phyloP scores from a whole-genome alignment of 108 stramenopile genomes.

The Nitzschia putrida region DNA sequence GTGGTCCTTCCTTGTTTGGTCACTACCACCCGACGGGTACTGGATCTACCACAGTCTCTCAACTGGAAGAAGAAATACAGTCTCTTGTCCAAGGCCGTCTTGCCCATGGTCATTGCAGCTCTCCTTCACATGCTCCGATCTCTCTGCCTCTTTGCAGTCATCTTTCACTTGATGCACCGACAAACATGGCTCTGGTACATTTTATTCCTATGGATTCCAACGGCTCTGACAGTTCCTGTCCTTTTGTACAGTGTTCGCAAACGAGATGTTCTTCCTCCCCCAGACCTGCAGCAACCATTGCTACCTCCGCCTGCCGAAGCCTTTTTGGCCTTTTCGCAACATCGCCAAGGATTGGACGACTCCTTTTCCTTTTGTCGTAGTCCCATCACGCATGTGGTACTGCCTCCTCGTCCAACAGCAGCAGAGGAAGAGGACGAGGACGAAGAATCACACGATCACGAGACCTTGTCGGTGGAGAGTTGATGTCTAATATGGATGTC shows the following conservation, averaged over 20 bases:
- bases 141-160: slow-evolving; percentile 17
- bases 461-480: too few relatives aligned
- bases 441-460: not conserved
- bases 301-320: slow-evolving; percentile 34
- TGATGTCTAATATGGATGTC: too few relatives aligned
- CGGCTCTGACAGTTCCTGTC: slow-evolving; percentile 6
- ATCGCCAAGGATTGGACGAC: slow-evolving; percentile 30
- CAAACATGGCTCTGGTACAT: slow-evolving; percentile 36
- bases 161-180: not conserved
- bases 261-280: slow-evolving; percentile 26
- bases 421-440: slow-evolving; percentile 6
- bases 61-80: slow-evolving; percentile 4
- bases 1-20: slow-evolving; percentile 20
- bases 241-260: slow-evolving; percentile 35
- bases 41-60: slow-evolving; percentile 14
- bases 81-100: slow-evolving; percentile 23
- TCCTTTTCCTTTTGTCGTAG: slow-evolving; percentile 29
- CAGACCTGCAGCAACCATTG: slow-evolving; percentile 15
- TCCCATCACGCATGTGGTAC: slow-evolving; percentile 9
- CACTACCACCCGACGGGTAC: slow-evolving; percentile 29
- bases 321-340: slow-evolving; percentile 26
- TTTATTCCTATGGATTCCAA: slow-evolving; percentile 33
- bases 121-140: slow-evolving; percentile 12
- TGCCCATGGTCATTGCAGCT: slow-evolving; percentile 27
- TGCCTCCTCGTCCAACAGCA: not conserved